These are phyloP conservation scores for Rhynchospora tenuis DNA, from an alignment of 176 grass and related monocot genomes.

Conservation along the genomic window DNA sequence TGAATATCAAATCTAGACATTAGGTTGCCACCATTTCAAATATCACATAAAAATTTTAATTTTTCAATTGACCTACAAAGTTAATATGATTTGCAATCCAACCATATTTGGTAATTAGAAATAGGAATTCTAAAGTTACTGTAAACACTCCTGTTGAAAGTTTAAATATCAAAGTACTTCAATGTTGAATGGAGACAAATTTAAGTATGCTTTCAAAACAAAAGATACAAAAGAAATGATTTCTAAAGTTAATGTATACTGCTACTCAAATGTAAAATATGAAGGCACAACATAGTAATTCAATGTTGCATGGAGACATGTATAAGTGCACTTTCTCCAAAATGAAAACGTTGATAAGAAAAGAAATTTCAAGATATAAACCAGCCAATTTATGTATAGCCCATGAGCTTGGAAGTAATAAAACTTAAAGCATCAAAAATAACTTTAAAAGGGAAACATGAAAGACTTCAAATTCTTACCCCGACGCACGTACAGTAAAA, in stretches of 20 bases:
- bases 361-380: not conserved
- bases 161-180: not conserved
- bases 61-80: too few species aligned
- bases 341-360: not conserved
- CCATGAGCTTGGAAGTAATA: not conserved
- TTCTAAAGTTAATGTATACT: not conserved
- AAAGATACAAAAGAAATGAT: not conserved
- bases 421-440: not conserved
- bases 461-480: constrained; percentile 26
- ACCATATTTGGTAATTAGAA: too few species aligned
- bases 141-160: not conserved
- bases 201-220: too few species aligned
- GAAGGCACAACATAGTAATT: not conserved
- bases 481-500: constrained; percentile 71
- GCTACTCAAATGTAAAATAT: not conserved
- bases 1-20: not conserved
- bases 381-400: not conserved
- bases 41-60: too few species aligned
- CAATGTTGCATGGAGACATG: not conserved
- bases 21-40: not conserved
- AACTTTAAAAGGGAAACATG: not conserved
- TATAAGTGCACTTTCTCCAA: too few species aligned
- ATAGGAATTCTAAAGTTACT: not conserved
- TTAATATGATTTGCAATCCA: too few species aligned
- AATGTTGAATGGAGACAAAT: not conserved